Conservation (phyloP, 345 rosid genomes). For the Citrus australasica region DNA sequence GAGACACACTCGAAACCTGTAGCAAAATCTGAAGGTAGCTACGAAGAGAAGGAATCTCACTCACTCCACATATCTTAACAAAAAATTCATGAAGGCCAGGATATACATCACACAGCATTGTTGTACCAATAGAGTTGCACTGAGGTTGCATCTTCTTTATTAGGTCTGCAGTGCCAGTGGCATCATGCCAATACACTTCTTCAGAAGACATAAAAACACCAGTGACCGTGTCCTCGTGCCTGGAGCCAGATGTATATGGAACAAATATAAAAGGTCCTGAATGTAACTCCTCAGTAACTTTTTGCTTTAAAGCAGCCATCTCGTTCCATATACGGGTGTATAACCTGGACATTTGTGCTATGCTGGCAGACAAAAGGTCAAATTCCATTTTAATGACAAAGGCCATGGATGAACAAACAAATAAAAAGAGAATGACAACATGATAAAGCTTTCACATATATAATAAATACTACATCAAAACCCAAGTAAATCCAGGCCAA, state of each 20-base stretch:
- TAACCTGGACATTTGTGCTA: conserved; percentile 69
- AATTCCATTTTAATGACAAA: not conserved
- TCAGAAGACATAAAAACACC: conserved; percentile 63
- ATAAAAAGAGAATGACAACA: not conserved
- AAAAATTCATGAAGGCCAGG: conserved; percentile 85
- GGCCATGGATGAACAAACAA: not conserved
- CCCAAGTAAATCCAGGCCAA: not conserved
- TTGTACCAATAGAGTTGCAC: conserved; percentile 26
- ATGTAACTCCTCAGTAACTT: conserved; percentile 48
- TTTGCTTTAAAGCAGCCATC: conserved; percentile 46
- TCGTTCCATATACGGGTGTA: conserved; percentile 76
- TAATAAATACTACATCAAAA: not conserved
- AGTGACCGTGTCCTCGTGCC: conserved; percentile 44
- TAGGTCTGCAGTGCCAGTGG: conserved; percentile 58
- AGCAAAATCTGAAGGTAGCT: conserved; percentile 59
- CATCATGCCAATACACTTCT: conserved; percentile 82
- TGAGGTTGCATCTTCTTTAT: conserved; percentile 41
- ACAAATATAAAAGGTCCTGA: conserved; percentile 62
- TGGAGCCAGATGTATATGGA: conserved; percentile 43
- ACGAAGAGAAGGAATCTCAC: conserved; percentile 58
- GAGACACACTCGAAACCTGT: conserved; percentile 52
- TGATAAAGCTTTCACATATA: not conserved
- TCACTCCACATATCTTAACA: conserved; percentile 69
- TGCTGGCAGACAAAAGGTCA: conserved; percentile 46
- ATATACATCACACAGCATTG: conserved; percentile 59